These are phyloP conservation scores for Acidiella bohemica DNA, from an alignment of 495 filamentous ascomycete genomes.

Conservation along the genomic window DNA sequence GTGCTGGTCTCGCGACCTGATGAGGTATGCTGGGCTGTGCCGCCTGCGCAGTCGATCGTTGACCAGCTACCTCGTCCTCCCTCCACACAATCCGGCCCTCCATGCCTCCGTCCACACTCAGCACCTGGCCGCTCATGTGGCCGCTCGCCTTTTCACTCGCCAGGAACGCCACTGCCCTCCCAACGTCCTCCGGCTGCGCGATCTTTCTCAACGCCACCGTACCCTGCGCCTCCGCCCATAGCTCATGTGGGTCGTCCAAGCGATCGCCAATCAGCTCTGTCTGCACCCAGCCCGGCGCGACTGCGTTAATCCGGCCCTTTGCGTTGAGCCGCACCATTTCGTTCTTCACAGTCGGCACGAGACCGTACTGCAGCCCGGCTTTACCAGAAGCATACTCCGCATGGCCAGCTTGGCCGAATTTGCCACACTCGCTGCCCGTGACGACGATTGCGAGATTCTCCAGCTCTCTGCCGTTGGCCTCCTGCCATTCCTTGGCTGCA, in stretches of 20 bases:
- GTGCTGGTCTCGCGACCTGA: constrained; percentile 15
- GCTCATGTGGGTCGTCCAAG: constrained; percentile 35
- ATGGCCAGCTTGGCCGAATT: constrained; percentile 40
- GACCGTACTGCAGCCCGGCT: constrained; percentile 41
- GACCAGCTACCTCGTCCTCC: constrained; percentile 27
- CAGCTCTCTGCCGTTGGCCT: constrained; percentile 28
- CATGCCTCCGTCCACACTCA: constrained; percentile 40
- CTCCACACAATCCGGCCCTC: constrained; percentile 38
- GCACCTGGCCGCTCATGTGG: constrained; percentile 41
- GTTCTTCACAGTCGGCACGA: constrained; percentile 40
- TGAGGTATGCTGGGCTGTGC: constrained; percentile 19
- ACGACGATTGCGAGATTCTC: constrained; percentile 42
- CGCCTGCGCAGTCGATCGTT: constrained; percentile 5
- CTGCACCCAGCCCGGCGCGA: constrained; percentile 39
- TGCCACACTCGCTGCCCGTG: constrained; percentile 38
- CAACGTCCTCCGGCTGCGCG: constrained; percentile 38
- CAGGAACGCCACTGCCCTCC: constrained; percentile 39
- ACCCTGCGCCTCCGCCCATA: constrained; percentile 35
- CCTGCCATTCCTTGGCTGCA: constrained; percentile 28
- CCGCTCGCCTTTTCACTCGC: constrained; percentile 40
- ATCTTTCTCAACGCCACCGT: constrained; percentile 37
- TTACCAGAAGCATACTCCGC: constrained; percentile 40
- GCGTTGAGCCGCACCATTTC: constrained; percentile 41
- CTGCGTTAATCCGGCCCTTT: constrained; percentile 42
- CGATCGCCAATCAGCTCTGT: constrained; percentile 35